Evolutionary conservation across 441 rosid genomes (phyloP).

Genomic region (Populus hybrid): DNA sequence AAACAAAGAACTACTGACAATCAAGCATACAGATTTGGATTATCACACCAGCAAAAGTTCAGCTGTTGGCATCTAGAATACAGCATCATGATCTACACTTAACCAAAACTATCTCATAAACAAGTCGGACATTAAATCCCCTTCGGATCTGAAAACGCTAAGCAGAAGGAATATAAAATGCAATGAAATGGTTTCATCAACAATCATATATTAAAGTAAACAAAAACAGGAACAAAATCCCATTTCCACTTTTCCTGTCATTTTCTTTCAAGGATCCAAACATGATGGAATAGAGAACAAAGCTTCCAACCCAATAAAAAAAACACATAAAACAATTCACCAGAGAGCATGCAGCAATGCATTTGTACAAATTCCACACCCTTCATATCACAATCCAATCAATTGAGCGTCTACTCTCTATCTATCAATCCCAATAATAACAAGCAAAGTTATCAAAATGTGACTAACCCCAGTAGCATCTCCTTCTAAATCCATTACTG

Average conservation of each 20-base stretch:
- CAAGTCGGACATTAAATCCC: not conserved
- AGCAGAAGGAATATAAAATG: not conserved
- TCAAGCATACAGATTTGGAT: not conserved
- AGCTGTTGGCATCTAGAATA: not conserved
- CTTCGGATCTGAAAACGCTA: slow-evolving; percentile 8
- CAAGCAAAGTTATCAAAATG: not conserved
- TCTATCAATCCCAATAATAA: not conserved
- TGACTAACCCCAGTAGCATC: slow-evolving; percentile 20
- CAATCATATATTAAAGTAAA: not conserved
- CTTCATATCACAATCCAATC: not conserved
- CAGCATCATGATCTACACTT: not conserved
- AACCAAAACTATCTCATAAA: not conserved
- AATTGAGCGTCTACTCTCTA: not conserved
- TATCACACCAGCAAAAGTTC: not conserved
- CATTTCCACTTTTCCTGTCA: not conserved
- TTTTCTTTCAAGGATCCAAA: not conserved
- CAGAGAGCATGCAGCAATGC: not conserved
- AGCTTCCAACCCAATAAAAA: not conserved
- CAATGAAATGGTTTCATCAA: not conserved
- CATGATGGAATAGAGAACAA: slow-evolving; percentile 2
- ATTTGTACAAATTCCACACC: not conserved
- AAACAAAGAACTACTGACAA: not conserved
- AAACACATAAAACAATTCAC: not conserved
- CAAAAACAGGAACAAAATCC: not conserved
- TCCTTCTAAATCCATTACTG: slow-evolving; percentile 22